phyloP scores from a whole-genome alignment of 495 filamentous ascomycete genomes.

The Symbiotaphrina buchneri region DNA sequence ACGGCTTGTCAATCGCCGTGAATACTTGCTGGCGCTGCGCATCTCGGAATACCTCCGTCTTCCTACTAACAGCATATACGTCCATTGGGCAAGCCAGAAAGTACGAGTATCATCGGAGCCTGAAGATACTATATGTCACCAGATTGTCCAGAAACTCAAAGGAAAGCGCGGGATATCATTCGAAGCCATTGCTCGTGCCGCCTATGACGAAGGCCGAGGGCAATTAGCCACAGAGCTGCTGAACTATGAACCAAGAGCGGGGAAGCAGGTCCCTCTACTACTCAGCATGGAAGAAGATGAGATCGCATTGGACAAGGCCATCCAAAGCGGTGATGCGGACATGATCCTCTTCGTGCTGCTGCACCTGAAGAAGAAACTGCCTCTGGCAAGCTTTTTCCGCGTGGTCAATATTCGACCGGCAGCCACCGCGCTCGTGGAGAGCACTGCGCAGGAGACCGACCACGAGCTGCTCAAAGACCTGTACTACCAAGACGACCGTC shows the following conservation, averaged over 20 bases:
- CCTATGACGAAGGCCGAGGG: constrained; percentile 80
- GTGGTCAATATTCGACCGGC: constrained; percentile 71
- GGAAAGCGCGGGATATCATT: constrained; percentile 86
- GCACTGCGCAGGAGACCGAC: constrained; percentile 54
- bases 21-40: constrained; percentile 77
- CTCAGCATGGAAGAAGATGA: constrained; percentile 92
- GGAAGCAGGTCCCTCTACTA: constrained; percentile 86
- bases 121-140: constrained; percentile 69
- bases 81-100: constrained; percentile 91
- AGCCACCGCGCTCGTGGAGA: constrained; percentile 76
- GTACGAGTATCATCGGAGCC: constrained; percentile 66
- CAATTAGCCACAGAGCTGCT: constrained; percentile 73
- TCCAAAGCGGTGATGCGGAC: constrained; percentile 88
- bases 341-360: constrained; percentile 76
- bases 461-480: constrained; percentile 76
- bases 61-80: constrained; percentile 75
- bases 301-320: constrained; percentile 87
- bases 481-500: constrained; percentile 93
- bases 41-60: constrained; percentile 77
- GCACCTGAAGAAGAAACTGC: constrained; percentile 74
- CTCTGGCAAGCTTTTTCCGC: constrained; percentile 79
- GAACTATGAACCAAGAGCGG: constrained; percentile 82
- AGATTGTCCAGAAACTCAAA: constrained; percentile 68
- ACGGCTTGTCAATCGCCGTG: constrained; percentile 65
- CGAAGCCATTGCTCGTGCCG: constrained; percentile 80